These are phyloP conservation scores for Brassica cretica DNA, from an alignment of 345 rosid genomes.

Conservation along the genomic window DNA sequence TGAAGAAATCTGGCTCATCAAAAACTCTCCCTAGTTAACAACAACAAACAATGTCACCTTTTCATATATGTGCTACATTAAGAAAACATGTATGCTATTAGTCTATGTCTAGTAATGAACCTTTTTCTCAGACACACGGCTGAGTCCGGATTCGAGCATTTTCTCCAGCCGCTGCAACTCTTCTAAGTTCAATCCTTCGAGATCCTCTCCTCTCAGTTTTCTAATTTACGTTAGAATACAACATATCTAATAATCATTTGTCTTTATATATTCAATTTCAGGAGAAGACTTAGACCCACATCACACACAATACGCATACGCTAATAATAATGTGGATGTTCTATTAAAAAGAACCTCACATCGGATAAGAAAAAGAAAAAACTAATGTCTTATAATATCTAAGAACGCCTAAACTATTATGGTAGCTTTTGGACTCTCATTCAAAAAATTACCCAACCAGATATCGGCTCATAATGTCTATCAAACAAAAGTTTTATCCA, in stretches of 20 bases:
- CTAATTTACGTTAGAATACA: not conserved
- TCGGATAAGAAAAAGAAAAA: not conserved
- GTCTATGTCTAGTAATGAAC: constrained; percentile 34
- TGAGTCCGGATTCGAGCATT: constrained; percentile 70
- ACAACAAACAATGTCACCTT: constrained; percentile 4
- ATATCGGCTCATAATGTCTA: not conserved
- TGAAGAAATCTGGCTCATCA: constrained; percentile 62
- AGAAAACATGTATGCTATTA: constrained; percentile 2
- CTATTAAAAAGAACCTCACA: not conserved
- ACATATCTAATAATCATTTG: not conserved
- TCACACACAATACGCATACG: not conserved
- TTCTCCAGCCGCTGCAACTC: constrained; percentile 73
- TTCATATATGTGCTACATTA: not conserved
- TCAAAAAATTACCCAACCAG: not conserved
- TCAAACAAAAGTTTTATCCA: not conserved
- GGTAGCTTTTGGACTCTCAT: not conserved
- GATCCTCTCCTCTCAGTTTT: constrained; percentile 67
- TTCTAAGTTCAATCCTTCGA: constrained; percentile 68
- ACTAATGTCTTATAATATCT: not conserved
- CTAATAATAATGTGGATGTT: not conserved
- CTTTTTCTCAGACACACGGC: constrained; percentile 76
- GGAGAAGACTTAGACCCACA: not conserved
- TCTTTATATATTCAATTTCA: not conserved
- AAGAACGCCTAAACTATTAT: not conserved
- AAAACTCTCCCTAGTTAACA: constrained; percentile 61